Percentiles rank a stretch among this genome's conserved stretches.
Conservation (phyloP, 176 grass and related monocot species). For the Ampelocalamus luodianensis region DNA sequence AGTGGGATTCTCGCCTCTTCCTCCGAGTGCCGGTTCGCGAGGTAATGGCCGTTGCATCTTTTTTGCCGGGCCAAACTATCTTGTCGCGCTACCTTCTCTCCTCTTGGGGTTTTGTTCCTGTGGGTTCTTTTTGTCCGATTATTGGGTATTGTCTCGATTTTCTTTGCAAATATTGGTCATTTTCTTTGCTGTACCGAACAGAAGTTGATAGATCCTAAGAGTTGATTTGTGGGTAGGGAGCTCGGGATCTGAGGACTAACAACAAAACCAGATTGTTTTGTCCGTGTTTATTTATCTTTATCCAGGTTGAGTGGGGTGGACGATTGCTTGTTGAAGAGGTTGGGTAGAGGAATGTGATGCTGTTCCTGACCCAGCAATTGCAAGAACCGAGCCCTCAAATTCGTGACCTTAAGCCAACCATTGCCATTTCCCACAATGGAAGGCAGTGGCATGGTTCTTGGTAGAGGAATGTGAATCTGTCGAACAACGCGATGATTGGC, state of each 20-base stretch:
- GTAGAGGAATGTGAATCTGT: slow-evolving; percentile 61
- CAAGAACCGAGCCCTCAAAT: not conserved
- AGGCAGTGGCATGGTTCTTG: slow-evolving; percentile 22
- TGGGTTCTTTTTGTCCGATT: not conserved
- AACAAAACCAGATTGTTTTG: not conserved
- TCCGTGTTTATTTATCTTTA: not conserved
- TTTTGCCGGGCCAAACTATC: not conserved
- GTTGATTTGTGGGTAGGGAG: not conserved
- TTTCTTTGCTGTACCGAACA: not conserved
- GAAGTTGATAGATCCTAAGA: not conserved
- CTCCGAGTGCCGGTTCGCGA: not conserved
- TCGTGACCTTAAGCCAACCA: not conserved
- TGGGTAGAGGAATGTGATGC: not conserved
- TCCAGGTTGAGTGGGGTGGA: not conserved
- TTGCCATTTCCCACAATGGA: slow-evolving; percentile 31
- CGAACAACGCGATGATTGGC: slow-evolving; percentile 59
- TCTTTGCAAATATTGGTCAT: not conserved
- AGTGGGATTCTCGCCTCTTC: not conserved
- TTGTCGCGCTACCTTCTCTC: not conserved
- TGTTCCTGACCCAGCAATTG: not conserved
- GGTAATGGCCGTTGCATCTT: not conserved
- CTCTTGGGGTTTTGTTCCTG: not conserved
- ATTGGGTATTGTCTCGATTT: not conserved
- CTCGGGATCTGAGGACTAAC: not conserved
- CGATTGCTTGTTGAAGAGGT: not conserved